A percentile compares a stretch with the other conserved stretches of the same genome.
These are phyloP conservation scores for Dictyostelium capitatum DNA, from an alignment of 78 protist species.

Conservation along the genomic window DNA sequence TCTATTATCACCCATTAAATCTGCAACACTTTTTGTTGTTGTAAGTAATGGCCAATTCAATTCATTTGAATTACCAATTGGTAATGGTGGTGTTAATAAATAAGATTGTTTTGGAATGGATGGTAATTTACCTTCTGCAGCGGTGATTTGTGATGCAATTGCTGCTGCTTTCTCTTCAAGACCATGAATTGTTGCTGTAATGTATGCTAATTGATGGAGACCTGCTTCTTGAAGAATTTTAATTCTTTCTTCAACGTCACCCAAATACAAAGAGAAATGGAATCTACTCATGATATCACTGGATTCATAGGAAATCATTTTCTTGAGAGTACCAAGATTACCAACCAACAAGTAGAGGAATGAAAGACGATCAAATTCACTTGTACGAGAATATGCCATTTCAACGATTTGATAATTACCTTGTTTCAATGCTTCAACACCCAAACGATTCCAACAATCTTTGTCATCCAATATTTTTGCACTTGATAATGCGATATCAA, in stretches of 20 bases:
- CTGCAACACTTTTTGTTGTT: conserved; percentile 79
- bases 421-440: conserved; percentile 92
- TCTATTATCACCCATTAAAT: conserved; percentile 35
- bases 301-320: conserved; percentile 94
- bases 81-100: conserved; percentile 85
- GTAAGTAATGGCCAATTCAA: conserved; percentile 94
- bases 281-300: conserved; percentile 87
- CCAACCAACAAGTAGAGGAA: conserved; percentile 98
- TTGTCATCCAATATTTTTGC: conserved; percentile 91
- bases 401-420: conserved; percentile 97
- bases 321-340: conserved; percentile 91
- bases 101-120: conserved; percentile 14
- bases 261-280: conserved; percentile 95
- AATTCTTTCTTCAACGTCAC: conserved; percentile 94
- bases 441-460: conserved; percentile 94
- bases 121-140: conserved; percentile 35
- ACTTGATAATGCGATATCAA: conserved; percentile 93
- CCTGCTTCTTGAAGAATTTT: conserved; percentile 86
- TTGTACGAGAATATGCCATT: conserved; percentile 93
- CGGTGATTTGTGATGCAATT: conserved; percentile 13
- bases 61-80: conserved; percentile 72
- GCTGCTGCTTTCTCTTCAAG: conserved; percentile 84
- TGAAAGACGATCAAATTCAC: conserved; percentile 91
- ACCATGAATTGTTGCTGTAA: conserved; percentile 92
- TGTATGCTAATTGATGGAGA: conserved; percentile 91